Base-by-base conservation (phyloP, 306 rosid genomes). In the Trifolium subterraneum region DNA sequence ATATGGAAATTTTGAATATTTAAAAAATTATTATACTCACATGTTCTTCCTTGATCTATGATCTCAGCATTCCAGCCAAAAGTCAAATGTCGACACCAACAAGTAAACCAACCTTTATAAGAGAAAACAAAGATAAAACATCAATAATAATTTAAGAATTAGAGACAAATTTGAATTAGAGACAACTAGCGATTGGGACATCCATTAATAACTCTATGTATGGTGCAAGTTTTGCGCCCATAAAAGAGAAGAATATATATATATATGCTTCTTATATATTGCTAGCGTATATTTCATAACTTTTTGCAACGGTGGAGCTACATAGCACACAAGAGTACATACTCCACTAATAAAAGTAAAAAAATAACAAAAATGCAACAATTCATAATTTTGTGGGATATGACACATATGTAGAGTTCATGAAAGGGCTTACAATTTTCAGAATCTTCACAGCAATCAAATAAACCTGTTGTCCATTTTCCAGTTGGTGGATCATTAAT, bases 381-480 rank as follows among this genome's bases (percentile, higher is more conserved):
- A 38, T 5, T n/a, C 42, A 60, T 3, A 45, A 60, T 10, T 10
- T n/a, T 8, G 19, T 25, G 38, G 29, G 9, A 38, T 12, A 25
- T 41, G 19, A 50, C 6, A 69, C n/a, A n/a, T n/a, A n/a, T 36
- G 13, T 47, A 33, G 13, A 74, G 64, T 38, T 38, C 2, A 33
- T 64, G 19, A 50, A 63, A 55, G 59, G 22, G 25, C 68, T 61
- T 78, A 82, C 86, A 78, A 22, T 18, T 82, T 42, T 73, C 80
- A 5, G 51, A 48, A 11, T 78, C 86, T 42, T 78, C 76, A 74
- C n/a, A 82, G 79, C 82, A 82, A 31, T 47, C 82, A 39, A 36
- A 82, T 78, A 82, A 62, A 33, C 80, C 80, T 0, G 82, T 78
- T 41, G 82, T 78, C 86, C 86, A 82, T 78, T 39, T 23, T 7